These are phyloP conservation scores for Cadophora sp. DNA, from an alignment of 2,329 filamentous ascomycete species.

Conservation along the genomic window DNA sequence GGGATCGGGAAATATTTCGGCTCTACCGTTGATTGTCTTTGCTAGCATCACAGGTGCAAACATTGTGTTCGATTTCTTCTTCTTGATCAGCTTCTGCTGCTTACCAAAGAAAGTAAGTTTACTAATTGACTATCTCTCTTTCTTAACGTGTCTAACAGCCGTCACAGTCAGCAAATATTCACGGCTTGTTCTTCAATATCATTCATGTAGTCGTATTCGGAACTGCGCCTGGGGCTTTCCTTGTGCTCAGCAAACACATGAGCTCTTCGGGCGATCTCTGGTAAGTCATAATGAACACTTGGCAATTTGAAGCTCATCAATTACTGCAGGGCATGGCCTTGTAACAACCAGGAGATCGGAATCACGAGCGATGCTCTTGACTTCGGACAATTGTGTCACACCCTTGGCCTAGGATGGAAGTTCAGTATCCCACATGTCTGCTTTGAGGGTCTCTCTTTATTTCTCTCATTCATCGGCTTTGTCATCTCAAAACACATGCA, in stretches of 20 bases:
- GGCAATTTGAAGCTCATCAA: constrained; percentile 2
- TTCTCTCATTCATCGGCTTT: constrained; percentile 31
- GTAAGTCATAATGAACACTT: constrained; percentile 7
- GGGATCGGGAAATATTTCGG: constrained; percentile 28
- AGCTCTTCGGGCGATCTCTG: constrained; percentile 30
- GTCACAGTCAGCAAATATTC: neutral
- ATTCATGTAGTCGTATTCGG: constrained; percentile 32
- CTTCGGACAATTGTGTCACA: constrained; percentile 31
- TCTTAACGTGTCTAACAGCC: neutral
- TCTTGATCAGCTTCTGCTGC: constrained; percentile 28
- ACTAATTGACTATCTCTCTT: neutral
- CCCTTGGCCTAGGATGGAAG: constrained; percentile 34
- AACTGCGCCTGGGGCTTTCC: constrained; percentile 31
- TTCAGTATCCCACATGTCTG: constrained; percentile 34
- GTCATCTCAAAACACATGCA: constrained; percentile 12
- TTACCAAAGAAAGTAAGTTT: constrained; percentile 31
- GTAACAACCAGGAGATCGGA: constrained; percentile 30
- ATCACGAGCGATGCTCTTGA: constrained; percentile 30
- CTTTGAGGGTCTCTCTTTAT: constrained; percentile 34
- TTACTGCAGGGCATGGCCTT: constrained; percentile 33
- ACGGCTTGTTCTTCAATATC: constrained; percentile 6
- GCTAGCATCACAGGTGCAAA: constrained; percentile 29
- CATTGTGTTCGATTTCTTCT: constrained; percentile 24
- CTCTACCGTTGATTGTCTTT: constrained; percentile 31
- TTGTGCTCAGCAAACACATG: constrained; percentile 28